Conservation (phyloP, 495 filamentous ascomycete genomes). For the Aspergillus nidulans region DNA sequence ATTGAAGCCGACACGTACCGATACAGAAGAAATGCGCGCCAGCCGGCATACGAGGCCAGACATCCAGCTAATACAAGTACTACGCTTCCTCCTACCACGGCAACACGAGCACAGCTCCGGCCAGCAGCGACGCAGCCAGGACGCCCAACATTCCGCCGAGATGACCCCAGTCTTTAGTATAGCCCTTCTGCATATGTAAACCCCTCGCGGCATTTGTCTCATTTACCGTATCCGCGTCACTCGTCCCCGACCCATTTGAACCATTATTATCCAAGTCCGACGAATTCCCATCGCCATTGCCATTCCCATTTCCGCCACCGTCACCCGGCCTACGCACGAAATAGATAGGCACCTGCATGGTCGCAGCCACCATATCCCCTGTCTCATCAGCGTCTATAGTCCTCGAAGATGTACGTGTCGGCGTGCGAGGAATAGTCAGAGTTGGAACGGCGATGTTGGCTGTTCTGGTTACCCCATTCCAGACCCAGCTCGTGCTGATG, state of each 20-base stretch:
- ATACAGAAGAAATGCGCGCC: no score
- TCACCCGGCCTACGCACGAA: background rate
- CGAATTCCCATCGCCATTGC: no score
- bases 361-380: background rate
- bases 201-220: constrained; percentile 3
- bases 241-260: background rate
- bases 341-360: background rate
- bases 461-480: background rate
- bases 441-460: background rate
- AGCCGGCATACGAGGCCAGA: no score
- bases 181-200: background rate
- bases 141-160: background rate
- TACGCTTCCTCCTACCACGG: no score
- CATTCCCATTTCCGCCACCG: background rate
- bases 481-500: background rate
- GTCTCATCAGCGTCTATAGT: background rate
- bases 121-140: background rate
- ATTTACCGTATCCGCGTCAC: background rate
- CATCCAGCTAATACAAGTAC: no score
- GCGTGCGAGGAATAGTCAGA: background rate
- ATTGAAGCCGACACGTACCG: no score
- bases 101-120: constrained; percentile 1
- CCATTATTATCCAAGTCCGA: background rate
- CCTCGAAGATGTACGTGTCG: background rate
- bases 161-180: background rate